phyloP scores from a whole-genome alignment of 495 filamentous ascomycete species.

The Sordaria brevicollis region DNA sequence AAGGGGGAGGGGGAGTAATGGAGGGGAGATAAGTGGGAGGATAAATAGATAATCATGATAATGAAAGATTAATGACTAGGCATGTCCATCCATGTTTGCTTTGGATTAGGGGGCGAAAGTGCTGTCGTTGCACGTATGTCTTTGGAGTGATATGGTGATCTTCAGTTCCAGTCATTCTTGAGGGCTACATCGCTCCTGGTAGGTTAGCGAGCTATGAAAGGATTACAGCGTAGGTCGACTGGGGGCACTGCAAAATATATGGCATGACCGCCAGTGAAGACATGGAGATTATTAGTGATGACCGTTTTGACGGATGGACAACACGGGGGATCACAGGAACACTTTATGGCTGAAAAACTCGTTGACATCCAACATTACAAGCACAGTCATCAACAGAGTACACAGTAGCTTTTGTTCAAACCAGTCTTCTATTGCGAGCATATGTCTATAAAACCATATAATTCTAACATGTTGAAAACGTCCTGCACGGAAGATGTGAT shows the following conservation, averaged over 20 bases:
- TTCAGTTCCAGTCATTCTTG: not conserved
- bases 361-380: not conserved
- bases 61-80: not conserved
- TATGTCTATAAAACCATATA: not conserved
- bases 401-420: not conserved
- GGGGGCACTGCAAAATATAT: too few species aligned
- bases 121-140: not conserved
- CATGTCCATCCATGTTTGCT: not conserved
- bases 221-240: too few species aligned
- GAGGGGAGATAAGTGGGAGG: not conserved
- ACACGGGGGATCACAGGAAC: not conserved
- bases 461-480: too few species aligned
- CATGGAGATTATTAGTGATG: too few species aligned
- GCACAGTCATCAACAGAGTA: not conserved
- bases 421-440: not conserved
- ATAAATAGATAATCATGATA: not conserved
- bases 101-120: not conserved
- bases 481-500: conserved; percentile 19
- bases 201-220: not conserved
- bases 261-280: too few species aligned
- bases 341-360: not conserved
- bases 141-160: not conserved
- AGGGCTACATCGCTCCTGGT: not conserved
- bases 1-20: not conserved
- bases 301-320: too few species aligned